Percentiles rank a stretch among this genome's conserved stretches.
These are phyloP conservation scores for Fusarium sulawesiense DNA, from an alignment of 2,329 filamentous ascomycete genomes.

Conservation along the genomic window DNA sequence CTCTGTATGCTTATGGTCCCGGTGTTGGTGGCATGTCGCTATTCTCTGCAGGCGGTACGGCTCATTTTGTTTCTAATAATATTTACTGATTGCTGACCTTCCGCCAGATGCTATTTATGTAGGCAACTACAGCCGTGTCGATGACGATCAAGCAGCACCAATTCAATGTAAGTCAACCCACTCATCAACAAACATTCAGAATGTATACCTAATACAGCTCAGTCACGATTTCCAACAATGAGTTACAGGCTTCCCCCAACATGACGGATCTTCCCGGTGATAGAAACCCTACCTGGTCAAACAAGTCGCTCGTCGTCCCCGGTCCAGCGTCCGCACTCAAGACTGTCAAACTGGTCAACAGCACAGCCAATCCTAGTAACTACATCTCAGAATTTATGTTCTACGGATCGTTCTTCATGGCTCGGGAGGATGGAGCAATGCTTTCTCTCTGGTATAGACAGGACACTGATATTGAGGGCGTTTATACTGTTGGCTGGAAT, in stretches of 20 bases:
- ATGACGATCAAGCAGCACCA: not conserved
- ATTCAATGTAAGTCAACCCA: not conserved
- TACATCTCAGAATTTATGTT: not conserved
- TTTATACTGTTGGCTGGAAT: not conserved
- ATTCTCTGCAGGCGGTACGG: constrained; percentile 7
- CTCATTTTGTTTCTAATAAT: rapidly evolving
- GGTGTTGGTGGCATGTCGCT: not conserved
- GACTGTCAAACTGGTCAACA: not conserved
- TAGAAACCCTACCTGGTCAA: constrained; percentile 1
- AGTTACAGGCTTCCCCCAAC: not conserved
- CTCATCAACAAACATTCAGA: rapidly evolving
- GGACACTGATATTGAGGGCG: not conserved
- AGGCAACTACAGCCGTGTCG: constrained; percentile 7
- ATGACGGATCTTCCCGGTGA: not conserved
- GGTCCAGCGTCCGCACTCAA: not conserved
- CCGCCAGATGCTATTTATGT: not conserved
- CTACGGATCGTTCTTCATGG: constrained; percentile 11
- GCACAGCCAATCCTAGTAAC: not conserved
- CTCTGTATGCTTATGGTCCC: constrained; percentile 14
- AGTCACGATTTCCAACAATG: not conserved
- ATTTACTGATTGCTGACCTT: not conserved
- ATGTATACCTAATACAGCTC: rapidly evolving
- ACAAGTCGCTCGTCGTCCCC: not conserved
- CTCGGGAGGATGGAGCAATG: not conserved
- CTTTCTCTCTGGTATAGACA: constrained; percentile 13